phyloP scores from a whole-genome alignment of 441 rosid species.

The Erodium trifolium region DNA sequence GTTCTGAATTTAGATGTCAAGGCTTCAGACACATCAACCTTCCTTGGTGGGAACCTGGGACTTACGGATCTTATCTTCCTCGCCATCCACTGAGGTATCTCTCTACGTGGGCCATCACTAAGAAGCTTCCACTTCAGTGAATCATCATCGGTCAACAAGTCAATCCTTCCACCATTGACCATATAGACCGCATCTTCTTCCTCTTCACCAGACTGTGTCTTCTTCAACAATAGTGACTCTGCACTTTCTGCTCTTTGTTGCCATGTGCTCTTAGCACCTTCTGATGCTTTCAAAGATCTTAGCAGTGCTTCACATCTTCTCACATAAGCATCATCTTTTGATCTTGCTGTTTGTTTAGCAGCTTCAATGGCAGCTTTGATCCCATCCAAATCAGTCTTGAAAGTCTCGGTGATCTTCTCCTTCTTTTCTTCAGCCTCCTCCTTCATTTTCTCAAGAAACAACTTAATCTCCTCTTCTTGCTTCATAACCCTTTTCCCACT shows the following conservation, averaged over 20 bases:
- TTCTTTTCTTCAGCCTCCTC: constrained; percentile 28
- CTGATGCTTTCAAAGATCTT: constrained; percentile 38
- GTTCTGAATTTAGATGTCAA: constrained; percentile 23
- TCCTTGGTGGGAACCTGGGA: constrained; percentile 44
- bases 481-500: constrained; percentile 23
- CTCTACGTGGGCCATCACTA: constrained; percentile 43
- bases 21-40: constrained; percentile 27
- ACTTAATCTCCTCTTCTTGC: constrained; percentile 28
- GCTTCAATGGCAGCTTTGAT: constrained; percentile 36
- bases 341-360: constrained; percentile 30
- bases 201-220: constrained; percentile 17
- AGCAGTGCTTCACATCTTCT: constrained; percentile 37
- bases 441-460: constrained; percentile 36
- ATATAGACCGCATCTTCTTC: constrained; percentile 27
- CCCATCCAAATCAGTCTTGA: constrained; percentile 33
- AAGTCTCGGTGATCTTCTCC: constrained; percentile 28
- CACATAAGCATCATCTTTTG: constrained; percentile 30
- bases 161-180: constrained; percentile 42
- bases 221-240: constrained; percentile 29
- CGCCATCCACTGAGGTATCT: constrained; percentile 46
- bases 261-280: constrained; percentile 36
- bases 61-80: constrained; percentile 32
- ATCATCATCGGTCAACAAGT: constrained; percentile 40
- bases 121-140: constrained; percentile 44
- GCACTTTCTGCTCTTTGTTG: constrained; percentile 38